Percentiles rank a stretch among this genome's conserved stretches.
Evolutionary conservation across 2,329 filamentous ascomycete species (phyloP).

Genomic region (Beauveria asiatica): DNA sequence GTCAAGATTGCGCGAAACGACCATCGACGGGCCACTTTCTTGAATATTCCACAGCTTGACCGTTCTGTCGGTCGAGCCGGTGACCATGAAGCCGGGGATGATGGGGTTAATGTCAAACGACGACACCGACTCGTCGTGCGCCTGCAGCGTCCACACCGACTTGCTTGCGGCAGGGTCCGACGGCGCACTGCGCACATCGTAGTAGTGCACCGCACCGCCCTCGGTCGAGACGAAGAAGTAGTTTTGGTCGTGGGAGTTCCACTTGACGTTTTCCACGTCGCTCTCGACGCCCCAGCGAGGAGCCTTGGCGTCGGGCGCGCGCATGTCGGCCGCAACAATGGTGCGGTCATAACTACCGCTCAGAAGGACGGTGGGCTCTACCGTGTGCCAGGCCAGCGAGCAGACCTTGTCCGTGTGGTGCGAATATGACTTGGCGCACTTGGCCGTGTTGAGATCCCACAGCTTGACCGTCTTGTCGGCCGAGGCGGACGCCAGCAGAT

Average conservation of each 20-base stretch:
- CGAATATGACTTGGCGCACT: conserved; percentile 89
- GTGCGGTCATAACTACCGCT: conserved; percentile 94
- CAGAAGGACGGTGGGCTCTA: conserved; percentile 78
- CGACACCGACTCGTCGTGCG: conserved; percentile 85
- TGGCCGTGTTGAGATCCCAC: conserved; percentile 89
- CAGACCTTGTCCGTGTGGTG: conserved; percentile 98
- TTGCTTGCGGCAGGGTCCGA: conserved; percentile 66
- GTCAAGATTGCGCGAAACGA: conserved; percentile 83
- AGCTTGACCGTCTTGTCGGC: conserved; percentile 97
- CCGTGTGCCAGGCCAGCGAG: conserved; percentile 86
- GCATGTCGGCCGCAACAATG: conserved; percentile 91
- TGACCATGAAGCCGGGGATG: conserved; percentile 88
- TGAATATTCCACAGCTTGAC: conserved; percentile 96
- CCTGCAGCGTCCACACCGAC: conserved; percentile 88
- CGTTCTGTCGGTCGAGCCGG: conserved; percentile 86
- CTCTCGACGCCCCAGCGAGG: conserved; percentile 90
- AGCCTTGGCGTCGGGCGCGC: conserved; percentile 72
- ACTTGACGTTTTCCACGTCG: conserved; percentile 85
- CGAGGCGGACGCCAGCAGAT: conserved; percentile 87
- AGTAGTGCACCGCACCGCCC: conserved; percentile 82
- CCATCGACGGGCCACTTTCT: conserved; percentile 73
- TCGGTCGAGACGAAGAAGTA: conserved; percentile 95
- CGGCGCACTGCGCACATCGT: conserved; percentile 73
- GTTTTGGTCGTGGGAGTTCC: conserved; percentile 89
- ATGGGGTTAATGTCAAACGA: conserved; percentile 85